These are phyloP conservation scores for Fraxinus dipetala DNA, from an alignment of 305 asterid genomes.

Conservation along the genomic window DNA sequence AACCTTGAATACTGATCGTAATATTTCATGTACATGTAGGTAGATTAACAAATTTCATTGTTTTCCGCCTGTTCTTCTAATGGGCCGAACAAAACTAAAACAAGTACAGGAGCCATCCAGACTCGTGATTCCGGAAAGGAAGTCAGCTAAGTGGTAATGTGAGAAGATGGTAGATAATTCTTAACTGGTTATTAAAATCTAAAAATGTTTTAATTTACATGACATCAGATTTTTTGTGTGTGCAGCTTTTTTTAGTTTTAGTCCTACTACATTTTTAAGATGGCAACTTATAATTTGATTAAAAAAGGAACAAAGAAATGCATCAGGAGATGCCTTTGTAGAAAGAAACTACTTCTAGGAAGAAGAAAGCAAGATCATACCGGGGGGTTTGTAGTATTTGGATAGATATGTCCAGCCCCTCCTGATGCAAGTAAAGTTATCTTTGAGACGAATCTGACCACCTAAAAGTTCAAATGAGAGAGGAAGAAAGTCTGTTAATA, in stretches of 20 bases:
- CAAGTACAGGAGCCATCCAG: not conserved
- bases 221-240: not conserved
- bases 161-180: not conserved
- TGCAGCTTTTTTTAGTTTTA: not conserved
- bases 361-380: not conserved
- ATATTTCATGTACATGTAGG: not conserved
- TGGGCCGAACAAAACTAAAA: not conserved
- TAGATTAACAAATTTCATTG: not conserved
- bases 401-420: constrained; percentile 81
- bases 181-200: not conserved
- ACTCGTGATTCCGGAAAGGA: not conserved
- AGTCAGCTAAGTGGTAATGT: not conserved
- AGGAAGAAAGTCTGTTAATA: constrained; percentile 9
- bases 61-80: not conserved
- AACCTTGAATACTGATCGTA: not conserved
- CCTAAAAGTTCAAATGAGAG: constrained; percentile 41
- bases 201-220: not conserved
- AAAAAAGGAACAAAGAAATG: not conserved
- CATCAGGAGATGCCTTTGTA: not conserved
- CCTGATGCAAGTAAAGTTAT: constrained; percentile 94
- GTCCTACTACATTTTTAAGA: not conserved
- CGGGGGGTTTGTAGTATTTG: not conserved
- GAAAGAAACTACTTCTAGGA: not conserved
- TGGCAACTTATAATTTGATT: not conserved
- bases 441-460: constrained; percentile 87